These are phyloP conservation scores for Oryza longistaminata DNA, from an alignment of 176 grass and related monocot species.

Conservation along the genomic window DNA sequence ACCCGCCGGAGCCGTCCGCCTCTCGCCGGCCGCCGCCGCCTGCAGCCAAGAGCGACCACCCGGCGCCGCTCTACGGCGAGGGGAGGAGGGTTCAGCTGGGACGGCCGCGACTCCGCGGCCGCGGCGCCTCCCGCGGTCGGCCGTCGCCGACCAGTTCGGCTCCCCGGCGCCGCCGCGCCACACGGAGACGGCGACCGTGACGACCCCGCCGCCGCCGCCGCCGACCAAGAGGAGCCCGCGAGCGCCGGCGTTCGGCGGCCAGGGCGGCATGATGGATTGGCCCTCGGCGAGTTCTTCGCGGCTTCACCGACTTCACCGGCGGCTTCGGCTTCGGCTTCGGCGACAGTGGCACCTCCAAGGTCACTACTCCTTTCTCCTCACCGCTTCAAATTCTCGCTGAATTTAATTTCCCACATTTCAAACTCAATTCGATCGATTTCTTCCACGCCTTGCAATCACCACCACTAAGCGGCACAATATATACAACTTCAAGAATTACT, in stretches of 20 bases:
- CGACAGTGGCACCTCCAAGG: constrained; percentile 68
- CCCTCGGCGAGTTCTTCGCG: constrained; percentile 78
- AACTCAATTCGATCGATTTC: not conserved
- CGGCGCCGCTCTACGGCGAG: constrained; percentile 1
- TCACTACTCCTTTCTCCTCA: constrained; percentile 21
- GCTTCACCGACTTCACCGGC: constrained; percentile 52
- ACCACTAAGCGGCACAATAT: not conserved
- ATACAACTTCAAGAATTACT: not conserved
- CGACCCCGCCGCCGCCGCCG: not conserved
- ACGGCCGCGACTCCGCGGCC: constrained; percentile 11
- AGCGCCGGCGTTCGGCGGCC: constrained; percentile 29
- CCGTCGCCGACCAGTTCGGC: constrained; percentile 36
- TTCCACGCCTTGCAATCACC: not conserved
- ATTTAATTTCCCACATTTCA: not conserved
- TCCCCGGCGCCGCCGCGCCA: constrained; percentile 8
- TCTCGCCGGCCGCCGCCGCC: constrained; percentile 2
- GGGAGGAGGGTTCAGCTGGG: constrained; percentile 27
- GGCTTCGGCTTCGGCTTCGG: constrained; percentile 61
- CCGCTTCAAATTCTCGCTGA: not conserved
- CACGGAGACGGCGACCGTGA: constrained; percentile 4
- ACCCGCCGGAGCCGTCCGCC: constrained; percentile 26
- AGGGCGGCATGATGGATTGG: constrained; percentile 56
- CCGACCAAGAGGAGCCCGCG: constrained; percentile 37
- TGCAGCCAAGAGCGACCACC: constrained; percentile 28
- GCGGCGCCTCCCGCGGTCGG: no score